Evolutionary conservation across 352 stramenopile species (phyloP), one percentile per base, ranked within the genome.

Genomic region (Phytophthora foliorum): DNA sequence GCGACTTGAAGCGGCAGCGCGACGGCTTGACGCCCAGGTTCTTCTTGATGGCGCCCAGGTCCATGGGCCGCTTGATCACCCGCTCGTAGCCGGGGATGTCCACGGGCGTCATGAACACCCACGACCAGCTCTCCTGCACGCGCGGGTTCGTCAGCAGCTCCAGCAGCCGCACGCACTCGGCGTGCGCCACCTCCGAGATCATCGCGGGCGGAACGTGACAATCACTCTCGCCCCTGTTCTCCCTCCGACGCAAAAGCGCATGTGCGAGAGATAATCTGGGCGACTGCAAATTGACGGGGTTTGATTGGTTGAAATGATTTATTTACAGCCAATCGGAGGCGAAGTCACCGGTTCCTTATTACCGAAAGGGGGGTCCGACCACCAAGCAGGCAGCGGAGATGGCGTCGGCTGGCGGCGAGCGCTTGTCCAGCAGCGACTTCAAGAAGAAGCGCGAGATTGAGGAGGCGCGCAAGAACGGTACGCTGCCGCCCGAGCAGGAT

Each of bases 381-480:
- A n/a, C n/a, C n/a, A n/a, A 8, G 25, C 27, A 45, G 19, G 9
- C 19, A 48, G 39, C 6, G 17, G 21, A 21, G 19, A 93, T 94
- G 86, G 80, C 86, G 71, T 86, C 78, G 14, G 77, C 78, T 3
- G 79, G 82, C 16, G 75, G 78, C 32, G 88, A 94, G 69, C 84
- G 88, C 57, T 72, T 96, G 76, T 93, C 84, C 8, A 88, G 60
- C 42, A 86, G 72, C 65, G 88, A 94, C 72, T 93, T 93, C 63
- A 91, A 93, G 75, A 93, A 94, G 78, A 94, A 97, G 80, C 78
- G 78, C 57, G 90, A 97, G 77, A 77, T 97, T 38, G 88, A 97
- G n/a, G 90, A 98, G 63, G 91, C 91, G 60, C 86, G 91, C 31
- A 95, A 96, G 77, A 92, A 92, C 44, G 91, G 91, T n/a, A 93